Conservation (phyloP, 768 basidiomycete genomes). For the Tricholoma matsutake region DNA sequence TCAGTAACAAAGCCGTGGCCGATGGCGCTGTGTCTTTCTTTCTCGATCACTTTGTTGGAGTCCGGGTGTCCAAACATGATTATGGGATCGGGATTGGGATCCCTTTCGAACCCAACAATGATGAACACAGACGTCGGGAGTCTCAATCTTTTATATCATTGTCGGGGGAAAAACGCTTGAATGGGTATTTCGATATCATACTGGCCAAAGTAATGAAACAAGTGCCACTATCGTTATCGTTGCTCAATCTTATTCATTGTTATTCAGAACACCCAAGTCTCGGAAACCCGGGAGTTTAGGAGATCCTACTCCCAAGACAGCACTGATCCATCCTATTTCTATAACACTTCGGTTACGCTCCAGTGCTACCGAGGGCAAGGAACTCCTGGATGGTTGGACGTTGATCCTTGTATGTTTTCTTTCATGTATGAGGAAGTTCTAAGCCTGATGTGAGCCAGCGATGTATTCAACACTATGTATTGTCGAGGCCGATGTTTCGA, state of each 20-base stretch:
- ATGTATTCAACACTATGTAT: neutral
- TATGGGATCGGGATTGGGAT: conserved; percentile 29
- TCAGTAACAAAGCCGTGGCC: conserved; percentile 34
- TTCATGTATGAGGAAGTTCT: neutral
- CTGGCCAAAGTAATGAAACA: neutral
- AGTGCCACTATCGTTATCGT: neutral
- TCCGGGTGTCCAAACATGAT: conserved; percentile 35
- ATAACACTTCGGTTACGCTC: neutral
- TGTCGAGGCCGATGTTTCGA: neutral
- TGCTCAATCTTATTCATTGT: neutral
- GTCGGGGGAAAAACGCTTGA: neutral
- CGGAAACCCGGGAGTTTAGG: conserved; percentile 12
- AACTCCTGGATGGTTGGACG: neutral
- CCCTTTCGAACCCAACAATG: conserved; percentile 9
- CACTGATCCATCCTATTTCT: neutral
- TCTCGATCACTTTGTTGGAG: conserved; percentile 38
- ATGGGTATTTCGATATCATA: neutral
- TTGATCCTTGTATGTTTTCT: neutral
- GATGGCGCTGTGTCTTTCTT: conserved; percentile 19
- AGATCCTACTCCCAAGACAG: conserved; percentile 1
- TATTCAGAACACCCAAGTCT: conserved; percentile 8
- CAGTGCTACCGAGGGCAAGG: neutral
- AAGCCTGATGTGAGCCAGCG: neutral
- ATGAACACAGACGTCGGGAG: conserved; percentile 12
- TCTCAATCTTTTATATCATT: neutral